Evolutionary conservation across 352 stramenopile species (phyloP), one percentile per base, ranked within the genome.

Genomic region (Phytopythium boreale): DNA sequence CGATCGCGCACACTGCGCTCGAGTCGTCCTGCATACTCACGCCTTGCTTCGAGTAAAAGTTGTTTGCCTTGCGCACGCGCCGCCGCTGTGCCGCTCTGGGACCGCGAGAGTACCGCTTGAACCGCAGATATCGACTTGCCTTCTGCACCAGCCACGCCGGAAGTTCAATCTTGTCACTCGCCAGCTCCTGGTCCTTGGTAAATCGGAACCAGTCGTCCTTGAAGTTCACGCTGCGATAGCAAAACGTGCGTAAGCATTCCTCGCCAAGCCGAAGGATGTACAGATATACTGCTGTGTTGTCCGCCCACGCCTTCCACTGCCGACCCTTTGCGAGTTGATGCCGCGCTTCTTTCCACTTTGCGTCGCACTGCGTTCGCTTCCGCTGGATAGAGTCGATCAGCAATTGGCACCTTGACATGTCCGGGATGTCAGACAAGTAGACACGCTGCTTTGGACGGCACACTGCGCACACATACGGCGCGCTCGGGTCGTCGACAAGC

Each of bases 221-320:
- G 52, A 93, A 93, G 58, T 92, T 91, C 11, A 91, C 70, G 64
- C 86, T 94, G n/a, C 82, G 84, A 49, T 79, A 92, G 37, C 84
- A 79, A 51, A 96, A 76, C 6, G 70, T 79, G 51, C 87, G 89
- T n/a, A 96, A 57, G 66, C 88, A 96, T 50, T 95, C 86, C 64
- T 96, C 86, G 2, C 86, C 88, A 9, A 95, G 67, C 8, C 84
- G 84, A 37, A 96, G 65, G 2, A 93, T 76, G 59, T 94, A 93
- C 36, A 96, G 59, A 56, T 93, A 96, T 5, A 96, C 80, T 14
- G 86, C 77, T 2, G 84, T 83, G 56, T 94, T 72, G 20, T 92
- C 83, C 27, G 85, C 82, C 74, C 88, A 87, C 34, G 72, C 71
- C 24, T 89, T 89, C 85, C 86, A 96, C 24, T 80, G 76, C 50